Base-by-base conservation (phyloP, 1,284 basidiomycete species). In the Coniferiporia sulphurascens region DNA sequence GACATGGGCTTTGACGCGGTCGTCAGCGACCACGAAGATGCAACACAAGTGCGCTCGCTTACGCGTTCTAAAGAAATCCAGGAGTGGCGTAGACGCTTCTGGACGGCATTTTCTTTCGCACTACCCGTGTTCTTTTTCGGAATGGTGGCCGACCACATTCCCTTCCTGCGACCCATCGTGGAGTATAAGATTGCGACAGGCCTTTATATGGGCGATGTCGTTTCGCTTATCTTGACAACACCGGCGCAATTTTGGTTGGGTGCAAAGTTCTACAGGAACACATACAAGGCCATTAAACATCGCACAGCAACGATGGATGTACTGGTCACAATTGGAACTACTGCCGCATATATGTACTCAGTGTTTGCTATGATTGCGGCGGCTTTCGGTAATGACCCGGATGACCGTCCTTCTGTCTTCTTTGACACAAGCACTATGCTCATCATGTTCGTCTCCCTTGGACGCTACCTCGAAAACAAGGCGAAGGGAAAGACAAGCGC, bases 381-480 rank as follows among this genome's bases (percentile, higher is more conserved):
- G 38, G 77, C 84, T 21, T 84, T 89, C 74, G 82, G 84, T 67
- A 70, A 75, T 2, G 80, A 84, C 43, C 78, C 85, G 0, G 81
- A 83, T 57, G 91, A 82, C 70, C 86, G 83, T 41, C 96, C 97
- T 0, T 84, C 91, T 69, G 86, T 95, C 35, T 99, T 98, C 77
- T 99, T 99, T 75, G 97, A 99, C 75, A 99, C 97, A 1, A 95
- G 92, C 67, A 97, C 95, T 15, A 99, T 99, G 97, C 79, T 99
- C 60, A 91, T 99, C 80, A 94, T 89, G 73, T 99, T 99, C 71
- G 92, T 98, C 66, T 94, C 93, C 3, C 84, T 99, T 34, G 97
- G 96, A 1, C 86, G 97, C 44, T 98, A 91, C 74, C 83, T 99
- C 55, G 97, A 99, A 75, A 99, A 98, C 74, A 83, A 88, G 53